Conservation (phyloP, 164 flowering plant genomes). For the Vitis riparia region DNA sequence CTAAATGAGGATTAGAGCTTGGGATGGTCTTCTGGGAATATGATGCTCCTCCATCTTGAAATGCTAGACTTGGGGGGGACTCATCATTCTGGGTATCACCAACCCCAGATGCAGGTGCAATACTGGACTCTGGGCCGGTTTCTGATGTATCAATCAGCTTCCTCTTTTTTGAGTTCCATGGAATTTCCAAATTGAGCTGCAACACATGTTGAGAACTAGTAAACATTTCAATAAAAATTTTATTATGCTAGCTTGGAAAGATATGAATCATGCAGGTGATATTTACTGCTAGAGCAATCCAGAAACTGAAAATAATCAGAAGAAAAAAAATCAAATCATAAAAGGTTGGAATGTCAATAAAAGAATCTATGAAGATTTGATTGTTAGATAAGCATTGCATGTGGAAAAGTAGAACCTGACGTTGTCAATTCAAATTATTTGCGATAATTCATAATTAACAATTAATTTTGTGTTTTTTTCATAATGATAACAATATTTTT, state of each 20-base stretch:
- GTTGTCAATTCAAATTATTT: background rate
- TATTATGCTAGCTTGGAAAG: background rate
- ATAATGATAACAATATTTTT: background rate
- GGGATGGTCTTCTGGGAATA: constrained; percentile 4
- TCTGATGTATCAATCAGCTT: constrained; percentile 6
- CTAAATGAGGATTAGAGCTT: background rate
- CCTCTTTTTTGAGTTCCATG: constrained; percentile 21
- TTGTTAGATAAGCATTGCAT: background rate
- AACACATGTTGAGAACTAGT: constrained; percentile 7
- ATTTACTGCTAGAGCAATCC: background rate
- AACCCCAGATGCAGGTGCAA: background rate
- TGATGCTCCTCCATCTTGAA: constrained; percentile 7
- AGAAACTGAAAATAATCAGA: background rate
- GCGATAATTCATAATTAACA: background rate
- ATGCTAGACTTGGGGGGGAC: background rate
- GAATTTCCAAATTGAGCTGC: constrained; percentile 28
- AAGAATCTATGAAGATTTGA: background rate
- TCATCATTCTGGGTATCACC: background rate
- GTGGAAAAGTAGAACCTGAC: background rate
- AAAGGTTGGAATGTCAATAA: background rate
- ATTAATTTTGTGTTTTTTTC: background rate
- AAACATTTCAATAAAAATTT: background rate
- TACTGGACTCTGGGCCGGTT: background rate
- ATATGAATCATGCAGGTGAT: background rate
- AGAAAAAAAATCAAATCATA: background rate